Conservation (phyloP, 495 filamentous ascomycete species). For the Xylaria bambusicola region DNA sequence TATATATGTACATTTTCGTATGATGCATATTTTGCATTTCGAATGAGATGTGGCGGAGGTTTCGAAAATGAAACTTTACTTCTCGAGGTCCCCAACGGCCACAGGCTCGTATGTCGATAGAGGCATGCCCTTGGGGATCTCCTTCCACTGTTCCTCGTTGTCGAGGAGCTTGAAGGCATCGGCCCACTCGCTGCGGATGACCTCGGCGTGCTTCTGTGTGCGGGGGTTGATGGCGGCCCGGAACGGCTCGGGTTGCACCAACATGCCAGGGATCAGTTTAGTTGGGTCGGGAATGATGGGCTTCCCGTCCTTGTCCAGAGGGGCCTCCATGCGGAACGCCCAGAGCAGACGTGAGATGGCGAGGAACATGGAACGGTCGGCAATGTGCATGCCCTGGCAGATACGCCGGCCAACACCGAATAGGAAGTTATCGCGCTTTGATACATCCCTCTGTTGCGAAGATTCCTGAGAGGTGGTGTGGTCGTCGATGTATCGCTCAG, state of each 20-base stretch:
- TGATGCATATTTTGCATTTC: not conserved
- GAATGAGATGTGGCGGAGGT: not conserved
- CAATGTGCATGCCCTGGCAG: slow-evolving; percentile 58
- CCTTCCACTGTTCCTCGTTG: slow-evolving; percentile 17
- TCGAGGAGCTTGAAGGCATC: slow-evolving; percentile 15
- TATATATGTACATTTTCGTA: not conserved
- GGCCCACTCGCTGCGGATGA: slow-evolving; percentile 14
- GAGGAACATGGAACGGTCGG: slow-evolving; percentile 53
- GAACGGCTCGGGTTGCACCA: slow-evolving; percentile 21
- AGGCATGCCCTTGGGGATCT: slow-evolving; percentile 23
- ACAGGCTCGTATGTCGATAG: slow-evolving; percentile 19
- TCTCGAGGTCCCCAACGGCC: slow-evolving; percentile 10
- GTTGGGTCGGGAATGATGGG: slow-evolving; percentile 10
- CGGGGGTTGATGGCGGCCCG: slow-evolving; percentile 15
- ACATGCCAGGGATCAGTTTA: slow-evolving; percentile 17
- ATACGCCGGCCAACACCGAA: slow-evolving; percentile 60
- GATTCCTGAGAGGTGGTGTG: slow-evolving; percentile 27
- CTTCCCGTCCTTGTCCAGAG: slow-evolving; percentile 26
- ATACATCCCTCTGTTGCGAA: slow-evolving; percentile 42
- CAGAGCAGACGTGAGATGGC: slow-evolving; percentile 50
- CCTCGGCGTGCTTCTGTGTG: slow-evolving; percentile 16
- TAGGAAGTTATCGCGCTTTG: slow-evolving; percentile 35
- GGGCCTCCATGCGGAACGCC: slow-evolving; percentile 44
- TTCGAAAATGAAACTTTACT: not conserved
- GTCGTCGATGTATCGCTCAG: slow-evolving; percentile 45